phyloP scores from a whole-genome alignment of 2,329 filamentous ascomycete species.

The Zasmidium angulare region DNA sequence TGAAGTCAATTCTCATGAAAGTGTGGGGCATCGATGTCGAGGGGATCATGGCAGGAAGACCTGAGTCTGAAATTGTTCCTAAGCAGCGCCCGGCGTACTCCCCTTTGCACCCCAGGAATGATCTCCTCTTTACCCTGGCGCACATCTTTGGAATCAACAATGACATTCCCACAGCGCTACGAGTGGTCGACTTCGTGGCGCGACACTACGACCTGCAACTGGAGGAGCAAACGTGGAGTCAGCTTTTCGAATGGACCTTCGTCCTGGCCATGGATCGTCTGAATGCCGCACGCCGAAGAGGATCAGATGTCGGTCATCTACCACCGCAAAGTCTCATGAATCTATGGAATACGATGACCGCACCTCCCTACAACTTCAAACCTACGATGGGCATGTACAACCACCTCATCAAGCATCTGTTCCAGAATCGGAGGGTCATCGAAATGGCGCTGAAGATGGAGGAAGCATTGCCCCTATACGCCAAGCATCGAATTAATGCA shows the following conservation, averaged over 20 bases:
- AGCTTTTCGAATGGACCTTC: constrained; percentile 67
- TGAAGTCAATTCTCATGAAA: constrained; percentile 50
- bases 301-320: constrained; percentile 38
- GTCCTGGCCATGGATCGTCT: constrained; percentile 49
- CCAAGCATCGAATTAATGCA: background rate
- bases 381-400: constrained; percentile 60
- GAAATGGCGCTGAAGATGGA: constrained; percentile 27
- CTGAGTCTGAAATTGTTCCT: constrained; percentile 34
- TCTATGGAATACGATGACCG: constrained; percentile 62
- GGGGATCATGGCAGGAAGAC: constrained; percentile 35
- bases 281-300: constrained; percentile 28
- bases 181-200: constrained; percentile 64
- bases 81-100: constrained; percentile 49
- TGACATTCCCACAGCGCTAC: constrained; percentile 58
- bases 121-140: constrained; percentile 65
- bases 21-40: constrained; percentile 57
- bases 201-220: constrained; percentile 60
- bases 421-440: constrained; percentile 9
- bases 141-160: constrained; percentile 68
- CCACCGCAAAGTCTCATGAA: constrained; percentile 46
- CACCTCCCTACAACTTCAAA: constrained; percentile 55
- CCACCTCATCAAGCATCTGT: constrained; percentile 31
- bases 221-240: constrained; percentile 60
- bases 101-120: constrained; percentile 57
- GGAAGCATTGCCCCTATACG: constrained; percentile 20